Base-by-base conservation (phyloP, 129 eudicot species). In the Apium graveolens region DNA sequence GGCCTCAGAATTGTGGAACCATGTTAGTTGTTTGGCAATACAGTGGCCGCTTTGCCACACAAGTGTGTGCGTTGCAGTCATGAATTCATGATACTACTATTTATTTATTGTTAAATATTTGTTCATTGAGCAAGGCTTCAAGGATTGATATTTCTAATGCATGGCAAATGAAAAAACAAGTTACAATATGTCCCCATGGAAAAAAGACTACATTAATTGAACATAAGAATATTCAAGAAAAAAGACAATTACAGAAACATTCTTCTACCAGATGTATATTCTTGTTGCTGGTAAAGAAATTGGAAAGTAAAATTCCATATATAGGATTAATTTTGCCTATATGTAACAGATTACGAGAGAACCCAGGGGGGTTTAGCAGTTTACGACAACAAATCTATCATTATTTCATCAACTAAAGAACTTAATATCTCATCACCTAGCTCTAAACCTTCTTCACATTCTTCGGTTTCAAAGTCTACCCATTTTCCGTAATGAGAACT, bases 401-500 rank as follows among this genome's bases (percentile, higher is more conserved):
- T 80, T 74, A 92, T 34, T 82, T 95, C 97, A 84, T 92, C 91
- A 24, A 95, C 85, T 68, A 95, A 80, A 57, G 75, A 65, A 72
- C 71, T 78, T 42, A 91, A 31, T 73, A 95, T 86, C 24, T 45
- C 87, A 3, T 81, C 69, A 75, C 87, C 88, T 76, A 95, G 82
- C 78, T 82, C 92, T 45, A 82, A 73, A 55, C 96, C 88, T 81
- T 91, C 98, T 82, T 95, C 96, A 81, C 88, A 88, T 29, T 88
- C 88, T 83, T 91, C 98, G 11, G 38, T 42, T 46, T 87, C 89
- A 82, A 95, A 95, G 70, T 91, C 97, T 24, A 90, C 83, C 98
- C 98, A 95, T 78, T 85, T 92, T 76, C 97, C 97, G 0, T 78
- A 57, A 18, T 85, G 84, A 65, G 70, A 81, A 81, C 97, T 90